phyloP scores from a whole-genome alignment of 1,139 yeast species.

The Sugiyamaella novakii region DNA sequence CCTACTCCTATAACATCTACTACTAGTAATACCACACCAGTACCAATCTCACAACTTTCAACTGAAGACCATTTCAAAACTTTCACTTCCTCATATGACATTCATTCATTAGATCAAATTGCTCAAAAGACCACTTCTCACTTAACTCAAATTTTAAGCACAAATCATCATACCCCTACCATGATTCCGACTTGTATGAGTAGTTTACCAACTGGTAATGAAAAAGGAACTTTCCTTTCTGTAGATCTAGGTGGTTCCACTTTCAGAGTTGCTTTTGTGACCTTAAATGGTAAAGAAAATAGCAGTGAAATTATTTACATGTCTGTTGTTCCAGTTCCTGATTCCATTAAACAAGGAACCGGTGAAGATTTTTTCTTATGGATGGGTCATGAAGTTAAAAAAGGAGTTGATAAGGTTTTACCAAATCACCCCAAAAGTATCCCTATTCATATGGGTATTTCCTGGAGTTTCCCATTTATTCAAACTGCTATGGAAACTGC shows the following conservation, averaged over 20 bases:
- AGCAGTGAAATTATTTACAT: conserved; percentile 35
- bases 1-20: conserved; percentile 6
- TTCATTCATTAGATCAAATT: conserved; percentile 26
- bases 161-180: conserved; percentile 25
- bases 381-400: conserved; percentile 56
- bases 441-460: conserved; percentile 41
- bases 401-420: conserved; percentile 51
- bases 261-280: conserved; percentile 76
- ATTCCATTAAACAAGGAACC: conserved; percentile 40
- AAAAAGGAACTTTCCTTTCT: conserved; percentile 72
- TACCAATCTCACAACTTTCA: too few relatives aligned
- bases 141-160: conserved; percentile 6
- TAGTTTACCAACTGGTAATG: conserved; percentile 70
- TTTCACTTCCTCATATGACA: conserved; percentile 11
- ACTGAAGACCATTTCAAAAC: conserved; percentile 12
- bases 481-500: conserved; percentile 65
- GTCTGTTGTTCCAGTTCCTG: conserved; percentile 29
- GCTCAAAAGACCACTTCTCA: conserved; percentile 24
- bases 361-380: conserved; percentile 63
- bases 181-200: conserved; percentile 82
- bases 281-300: conserved; percentile 57
- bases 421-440: conserved; percentile 35
- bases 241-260: conserved; percentile 90
- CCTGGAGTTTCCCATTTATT: conserved; percentile 41
- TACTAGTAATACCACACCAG: too few relatives aligned